These are phyloP conservation scores for Metschnikowia baotianmanensis DNA, from an alignment of 805 yeast genomes.

Conservation along the genomic window DNA sequence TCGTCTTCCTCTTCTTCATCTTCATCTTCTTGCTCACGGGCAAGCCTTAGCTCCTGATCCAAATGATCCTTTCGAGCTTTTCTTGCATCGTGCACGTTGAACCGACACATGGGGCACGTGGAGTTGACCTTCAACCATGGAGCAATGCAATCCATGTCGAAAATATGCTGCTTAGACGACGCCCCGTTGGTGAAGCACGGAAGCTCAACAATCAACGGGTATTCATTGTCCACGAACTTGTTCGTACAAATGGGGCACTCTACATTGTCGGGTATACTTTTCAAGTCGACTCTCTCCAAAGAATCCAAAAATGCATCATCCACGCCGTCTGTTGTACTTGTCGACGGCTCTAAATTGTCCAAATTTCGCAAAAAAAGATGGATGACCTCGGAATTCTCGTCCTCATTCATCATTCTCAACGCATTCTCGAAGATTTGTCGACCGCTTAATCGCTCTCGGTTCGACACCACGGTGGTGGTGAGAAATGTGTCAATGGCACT, in stretches of 20 bases:
- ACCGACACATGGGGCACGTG: slow-evolving; percentile 87
- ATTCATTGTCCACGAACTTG: slow-evolving; percentile 64
- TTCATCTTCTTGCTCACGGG: slow-evolving; percentile 48
- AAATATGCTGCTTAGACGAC: slow-evolving; percentile 52
- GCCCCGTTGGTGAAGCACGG: slow-evolving; percentile 52
- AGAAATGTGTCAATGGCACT: slow-evolving; percentile 37
- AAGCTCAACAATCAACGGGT: slow-evolving; percentile 75
- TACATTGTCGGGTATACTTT: slow-evolving; percentile 45
- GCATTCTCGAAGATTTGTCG: slow-evolving; percentile 32
- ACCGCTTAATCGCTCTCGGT: slow-evolving; percentile 14
- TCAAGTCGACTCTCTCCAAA: slow-evolving; percentile 59
- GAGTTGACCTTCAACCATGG: slow-evolving; percentile 79
- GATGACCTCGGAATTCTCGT: slow-evolving; percentile 32
- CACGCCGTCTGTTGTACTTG: slow-evolving; percentile 46
- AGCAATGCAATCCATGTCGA: slow-evolving; percentile 86
- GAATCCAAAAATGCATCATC: slow-evolving; percentile 70
- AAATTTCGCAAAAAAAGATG: slow-evolving; percentile 26
- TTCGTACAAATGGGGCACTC: slow-evolving; percentile 85
- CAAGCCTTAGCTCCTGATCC: slow-evolving; percentile 32
- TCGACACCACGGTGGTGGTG: slow-evolving; percentile 14
- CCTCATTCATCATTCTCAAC: slow-evolving; percentile 27
- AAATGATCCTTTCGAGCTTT: slow-evolving; percentile 29
- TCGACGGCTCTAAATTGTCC: slow-evolving; percentile 5
- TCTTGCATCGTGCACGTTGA: slow-evolving; percentile 51
- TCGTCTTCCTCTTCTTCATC: slow-evolving; percentile 43